A percentile compares a stretch with the other conserved stretches of the same genome.
These are phyloP conservation scores for Plasmodium blacklocki DNA, from an alignment of 169 alveolate genomes.

Conservation along the genomic window DNA sequence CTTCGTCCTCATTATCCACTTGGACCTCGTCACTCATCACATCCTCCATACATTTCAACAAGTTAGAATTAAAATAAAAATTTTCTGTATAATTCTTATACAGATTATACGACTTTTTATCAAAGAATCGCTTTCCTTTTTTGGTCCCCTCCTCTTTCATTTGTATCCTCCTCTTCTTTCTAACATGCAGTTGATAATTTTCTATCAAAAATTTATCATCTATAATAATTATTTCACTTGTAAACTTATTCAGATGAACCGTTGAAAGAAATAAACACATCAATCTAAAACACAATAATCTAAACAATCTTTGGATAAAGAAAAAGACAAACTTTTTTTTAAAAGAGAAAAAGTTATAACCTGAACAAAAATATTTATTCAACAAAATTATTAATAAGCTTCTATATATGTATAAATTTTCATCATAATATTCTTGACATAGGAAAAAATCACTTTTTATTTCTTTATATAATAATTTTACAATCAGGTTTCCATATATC, in stretches of 20 bases:
- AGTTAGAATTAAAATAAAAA: conserved; percentile 22
- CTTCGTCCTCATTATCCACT: conserved; percentile 12
- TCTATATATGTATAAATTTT: conserved; percentile 41
- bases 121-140: neutral
- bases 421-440: conserved; percentile 35
- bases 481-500: conserved; percentile 13
- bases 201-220: conserved; percentile 33
- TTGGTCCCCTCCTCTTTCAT: neutral
- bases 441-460: conserved; percentile 61
- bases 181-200: conserved; percentile 4
- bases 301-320: conserved; percentile 55
- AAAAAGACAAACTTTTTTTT: conserved; percentile 48
- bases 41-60: neutral
- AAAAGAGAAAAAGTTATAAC: conserved; percentile 15
- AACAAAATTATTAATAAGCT: conserved; percentile 37
- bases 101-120: conserved; percentile 51
- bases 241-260: conserved; percentile 46
- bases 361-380: conserved; percentile 21
- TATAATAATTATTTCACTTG: conserved; percentile 51
- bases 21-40: neutral
- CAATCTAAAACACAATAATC: conserved; percentile 57
- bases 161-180: neutral
- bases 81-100: conserved; percentile 60
- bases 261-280: conserved; percentile 30
- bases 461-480: conserved; percentile 55